Evolutionary conservation across 768 basidiomycete species (phyloP), one percentile per base, ranked within the genome.

Genomic region (Vararia minispora): DNA sequence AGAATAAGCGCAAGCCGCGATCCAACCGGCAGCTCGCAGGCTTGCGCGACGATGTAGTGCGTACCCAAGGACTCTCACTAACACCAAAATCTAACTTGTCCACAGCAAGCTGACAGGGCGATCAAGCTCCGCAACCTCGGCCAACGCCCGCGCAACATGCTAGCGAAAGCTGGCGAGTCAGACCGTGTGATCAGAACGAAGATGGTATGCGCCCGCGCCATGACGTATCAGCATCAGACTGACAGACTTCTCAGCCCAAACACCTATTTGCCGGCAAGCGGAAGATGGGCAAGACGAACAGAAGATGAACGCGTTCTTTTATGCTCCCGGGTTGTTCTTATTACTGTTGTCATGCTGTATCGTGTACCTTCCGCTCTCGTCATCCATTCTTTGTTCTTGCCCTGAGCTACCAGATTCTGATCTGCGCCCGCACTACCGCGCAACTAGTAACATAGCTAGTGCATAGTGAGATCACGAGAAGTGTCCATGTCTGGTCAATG

Each of bases 161-260:
- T 78, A 30, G 94, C 89, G 18, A 88, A 82, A 56, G 92, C 91
- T 27, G 87, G 86, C 42, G 94, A 99, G 70, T 68, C 74, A 42
- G 89, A 92, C 64, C 77, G 86, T 47, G 71, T 71, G 9, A 89
- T 89, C 62, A 71, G 64, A 53, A 70, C 69, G 45, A 88, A 88
- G 71, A 88, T 83, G 85, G 87, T 87, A 36, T 10, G 69, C 25
- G 31, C 24, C 20, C 17, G 21, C 28, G 23, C 36, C 43, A 33
- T 33, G 27, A 14, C 18, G 16, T 25, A 42, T 16, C 42, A 33
- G 43, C 11, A 35, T 33, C 32, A 44, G 33, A 25, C 33, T 36
- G 24, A 47, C 24, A 43, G 21, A 25, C 44, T 46, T 24, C 43
- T 17, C 43, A 90, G 87, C 88, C 88, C 34, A 89, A 85, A 57